Evolutionary conservation across 1,284 basidiomycete species (phyloP), one percentile per base, ranked within the genome.

Genomic region (Cutaneotrichosporon arboriforme): DNA sequence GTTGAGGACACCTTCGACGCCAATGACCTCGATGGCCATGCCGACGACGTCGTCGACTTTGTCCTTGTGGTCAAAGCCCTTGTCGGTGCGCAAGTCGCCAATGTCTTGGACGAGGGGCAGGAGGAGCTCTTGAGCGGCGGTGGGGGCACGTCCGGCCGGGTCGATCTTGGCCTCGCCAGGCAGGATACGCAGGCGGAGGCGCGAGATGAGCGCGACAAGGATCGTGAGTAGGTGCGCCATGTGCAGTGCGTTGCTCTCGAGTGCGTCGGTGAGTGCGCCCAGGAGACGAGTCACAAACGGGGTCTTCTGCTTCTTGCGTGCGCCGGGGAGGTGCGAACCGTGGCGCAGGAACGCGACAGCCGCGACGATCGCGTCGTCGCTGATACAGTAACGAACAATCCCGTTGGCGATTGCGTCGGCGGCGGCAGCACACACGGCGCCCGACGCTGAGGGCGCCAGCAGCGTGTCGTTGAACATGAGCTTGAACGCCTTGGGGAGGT

Each of bases 41-140:
- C 86, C 84, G 36, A 98, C 76, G 1, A 87, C 84, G 4, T 78
- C 78, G 72, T 99, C 96, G 21, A 86, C 91, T 44, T 83, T 83
- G 70, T 93, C 90, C 72, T 91, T 93, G 73, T 87, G 82, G 73
- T 97, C 92, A 66, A 98, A 98, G 4, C 80, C 83, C 72, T 86
- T 88, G 65, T 87, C 80, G 34, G 82, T 78, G 39, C 94, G 79
- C 55, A 96, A 75, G 39, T 86, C 84, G 2, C 85, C 90, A 23
- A 96, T 78, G 52, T 83, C 82, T 58, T 80, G 76, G 46, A 97
- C 80, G n/a, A 91, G 72, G 33, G 85, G 83, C 42, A 87, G 71
- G 20, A 94, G 77, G 8, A 97, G 79, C 41, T 77, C 70, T 65
- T 90, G 83, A 3, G 89, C 87, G 8, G 85, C 85, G 4, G 85